Evolutionary conservation across 2,329 filamentous ascomycete genomes (phyloP).

Genomic region (Beauveria caledonica): DNA sequence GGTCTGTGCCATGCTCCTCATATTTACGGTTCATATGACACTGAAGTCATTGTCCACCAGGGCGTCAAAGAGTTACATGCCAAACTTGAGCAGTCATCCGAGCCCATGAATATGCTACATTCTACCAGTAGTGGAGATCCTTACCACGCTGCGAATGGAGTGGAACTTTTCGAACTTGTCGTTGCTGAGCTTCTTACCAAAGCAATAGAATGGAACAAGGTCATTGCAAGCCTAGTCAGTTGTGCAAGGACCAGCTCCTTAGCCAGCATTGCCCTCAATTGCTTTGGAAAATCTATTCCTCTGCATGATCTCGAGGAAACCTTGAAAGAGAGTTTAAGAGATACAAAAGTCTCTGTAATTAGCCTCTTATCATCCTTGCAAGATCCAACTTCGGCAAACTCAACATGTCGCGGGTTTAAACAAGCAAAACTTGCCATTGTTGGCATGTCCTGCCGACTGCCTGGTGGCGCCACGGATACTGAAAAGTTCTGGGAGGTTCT

Average conservation of each 20-base stretch:
- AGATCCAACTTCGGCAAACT: not conserved
- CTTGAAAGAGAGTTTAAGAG: not conserved
- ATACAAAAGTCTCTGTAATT: not conserved
- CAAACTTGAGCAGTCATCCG: not conserved
- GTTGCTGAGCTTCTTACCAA: slow-evolving; percentile 13
- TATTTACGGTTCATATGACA: slow-evolving; percentile 27
- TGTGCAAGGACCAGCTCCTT: not conserved
- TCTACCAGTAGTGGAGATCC: slow-evolving; percentile 14
- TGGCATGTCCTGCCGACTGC: too few species aligned
- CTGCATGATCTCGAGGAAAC: not conserved
- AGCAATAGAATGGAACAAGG: slow-evolving; percentile 12
- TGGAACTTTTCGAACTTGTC: slow-evolving; percentile 10
- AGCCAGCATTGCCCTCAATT: not conserved
- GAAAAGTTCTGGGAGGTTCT: too few species aligned
- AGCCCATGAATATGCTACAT: not conserved
- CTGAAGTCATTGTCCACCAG: slow-evolving; percentile 19
- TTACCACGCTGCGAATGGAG: slow-evolving; percentile 6
- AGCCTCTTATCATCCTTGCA: not conserved
- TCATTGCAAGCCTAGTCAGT: slow-evolving; percentile 8
- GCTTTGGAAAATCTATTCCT: not conserved
- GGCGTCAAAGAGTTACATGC: not conserved
- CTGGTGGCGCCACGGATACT: too few species aligned
- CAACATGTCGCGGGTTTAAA: not conserved
- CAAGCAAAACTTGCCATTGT: too few species aligned
- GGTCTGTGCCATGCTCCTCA: slow-evolving; percentile 33